phyloP scores from a whole-genome alignment of 306 rosid species.

The Psophocarpus tetragonolobus region DNA sequence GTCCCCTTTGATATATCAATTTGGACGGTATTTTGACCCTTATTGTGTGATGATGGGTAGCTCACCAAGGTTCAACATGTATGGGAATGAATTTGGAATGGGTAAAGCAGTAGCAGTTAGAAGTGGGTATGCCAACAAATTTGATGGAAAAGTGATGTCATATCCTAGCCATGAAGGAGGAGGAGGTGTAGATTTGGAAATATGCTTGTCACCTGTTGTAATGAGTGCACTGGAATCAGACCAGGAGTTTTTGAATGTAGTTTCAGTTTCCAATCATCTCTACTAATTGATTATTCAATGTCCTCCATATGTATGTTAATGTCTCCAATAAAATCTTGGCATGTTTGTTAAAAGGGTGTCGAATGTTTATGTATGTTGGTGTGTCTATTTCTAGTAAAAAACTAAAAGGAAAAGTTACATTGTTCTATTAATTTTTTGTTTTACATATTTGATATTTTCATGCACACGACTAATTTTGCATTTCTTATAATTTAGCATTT shows the following conservation, averaged over 20 bases:
- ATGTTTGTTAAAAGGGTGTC: no score
- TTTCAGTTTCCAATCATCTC: constrained; percentile 1
- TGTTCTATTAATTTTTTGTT: no score
- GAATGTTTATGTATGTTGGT: no score
- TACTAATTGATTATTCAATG: no score
- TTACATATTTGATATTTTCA: no score
- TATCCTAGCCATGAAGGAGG: constrained; percentile 49
- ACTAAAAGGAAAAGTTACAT: no score
- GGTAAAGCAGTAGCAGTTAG: constrained; percentile 55
- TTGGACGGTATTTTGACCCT: neutral
- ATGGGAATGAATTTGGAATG: constrained; percentile 66
- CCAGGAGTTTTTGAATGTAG: constrained; percentile 43
- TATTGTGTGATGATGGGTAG: neutral
- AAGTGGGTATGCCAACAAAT: constrained; percentile 56
- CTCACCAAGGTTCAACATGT: constrained; percentile 40
- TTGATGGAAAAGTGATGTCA: constrained; percentile 43
- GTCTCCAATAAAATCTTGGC: no score
- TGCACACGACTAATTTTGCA: no score
- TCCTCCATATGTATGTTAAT: no score
- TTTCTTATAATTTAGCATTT: no score
- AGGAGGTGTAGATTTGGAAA: constrained; percentile 61
- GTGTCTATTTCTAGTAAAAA: no score
- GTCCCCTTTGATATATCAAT: neutral
- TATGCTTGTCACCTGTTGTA: constrained; percentile 33
- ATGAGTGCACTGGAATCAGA: constrained; percentile 58